These are phyloP conservation scores for Aureobasidium sp. DNA, from an alignment of 2,329 filamentous ascomycete genomes.

Conservation along the genomic window DNA sequence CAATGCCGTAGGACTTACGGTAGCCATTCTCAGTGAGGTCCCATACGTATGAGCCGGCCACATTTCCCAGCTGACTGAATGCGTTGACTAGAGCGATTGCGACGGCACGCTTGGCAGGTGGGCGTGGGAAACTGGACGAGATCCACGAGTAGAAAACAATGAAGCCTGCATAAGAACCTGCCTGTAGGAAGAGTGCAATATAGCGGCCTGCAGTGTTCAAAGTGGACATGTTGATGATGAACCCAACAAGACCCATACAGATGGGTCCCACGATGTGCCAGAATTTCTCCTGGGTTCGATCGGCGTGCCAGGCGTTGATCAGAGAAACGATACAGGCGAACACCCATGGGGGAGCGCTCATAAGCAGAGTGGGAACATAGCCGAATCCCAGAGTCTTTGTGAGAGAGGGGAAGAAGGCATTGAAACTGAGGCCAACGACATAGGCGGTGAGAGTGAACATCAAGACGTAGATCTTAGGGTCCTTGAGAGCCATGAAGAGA, in stretches of 20 bases:
- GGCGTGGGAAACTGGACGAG: conserved; percentile 25
- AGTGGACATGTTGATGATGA: conserved; percentile 53
- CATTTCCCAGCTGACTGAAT: conserved; percentile 17
- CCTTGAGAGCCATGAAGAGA: conserved; percentile 18
- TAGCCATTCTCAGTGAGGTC: conserved; percentile 50
- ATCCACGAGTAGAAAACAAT: conserved; percentile 54
- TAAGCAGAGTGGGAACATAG: conserved; percentile 26
- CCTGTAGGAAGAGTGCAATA: conserved; percentile 52
- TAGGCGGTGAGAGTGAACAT: conserved; percentile 8
- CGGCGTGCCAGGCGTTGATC: conserved; percentile 18
- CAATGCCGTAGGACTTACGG: conserved; percentile 57
- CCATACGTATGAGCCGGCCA: conserved; percentile 56
- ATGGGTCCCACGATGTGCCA: conserved; percentile 51
- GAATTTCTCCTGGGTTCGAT: conserved; percentile 34
- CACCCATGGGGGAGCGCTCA: conserved; percentile 27
- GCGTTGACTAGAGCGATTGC: conserved; percentile 23
- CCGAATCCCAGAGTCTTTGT: conserved; percentile 31
- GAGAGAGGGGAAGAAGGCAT: conserved; percentile 28
- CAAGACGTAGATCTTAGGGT: conserved; percentile 18
- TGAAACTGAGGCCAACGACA: conserved; percentile 14
- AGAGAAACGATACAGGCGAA: conserved; percentile 20
- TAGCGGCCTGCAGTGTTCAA: conserved; percentile 49
- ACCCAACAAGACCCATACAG: conserved; percentile 45
- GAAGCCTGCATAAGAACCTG: conserved; percentile 48
- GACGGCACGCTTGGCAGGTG: conserved; percentile 22